Evolutionary conservation across 2,329 filamentous ascomycete genomes (phyloP), one percentile per base, ranked within the genome.

Genomic region (Penicillium sp.): DNA sequence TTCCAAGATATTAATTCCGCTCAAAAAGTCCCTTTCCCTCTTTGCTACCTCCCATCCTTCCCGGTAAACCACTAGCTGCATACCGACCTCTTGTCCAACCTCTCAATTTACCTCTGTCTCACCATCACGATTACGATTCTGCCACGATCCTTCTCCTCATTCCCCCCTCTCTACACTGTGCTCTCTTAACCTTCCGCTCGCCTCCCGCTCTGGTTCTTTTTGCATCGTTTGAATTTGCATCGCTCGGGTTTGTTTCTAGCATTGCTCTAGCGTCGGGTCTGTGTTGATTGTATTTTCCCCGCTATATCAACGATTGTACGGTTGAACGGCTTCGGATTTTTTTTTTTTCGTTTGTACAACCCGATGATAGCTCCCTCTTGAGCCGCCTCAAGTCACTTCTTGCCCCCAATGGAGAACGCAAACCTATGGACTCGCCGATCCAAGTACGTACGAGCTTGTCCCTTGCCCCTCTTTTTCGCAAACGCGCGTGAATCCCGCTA

Each of bases 401-500:
- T 55, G 55, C 61, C 71, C 70, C 72, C 74, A 71, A 82, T 82
- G 79, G 79, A 82, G 78, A 80, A 81, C 76, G 79, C 79, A 74
- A 82, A 81, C 72, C 70, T 80, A 73, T 83, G 81, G 81, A 82
- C 78, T 70, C 76, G 79, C 70, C 78, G 79, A 72, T 78, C 79
- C 66, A 82, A 82, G 80, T 82, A 73, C 71, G 79, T 75, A 35
- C n/a, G 26, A 55, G 8, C 26, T n/a, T 38, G 49, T 58, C 57
- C 61, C 19, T 59, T 38, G 49, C 56, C 55, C 51, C 47, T 30
- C 35, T 53, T 21, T n/a, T 15, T 21, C 35, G 49, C 44, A 49
- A 45, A 30, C 13, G n/a, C 23, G 31, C 38, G 26, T 26, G 19
- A 56, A 21, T 47, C 29, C 47, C 56, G 46, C 66, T 66, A 58